These are phyloP conservation scores for Oenanthe javanica DNA, from an alignment of 140 eudicot genomes.

Conservation along the genomic window DNA sequence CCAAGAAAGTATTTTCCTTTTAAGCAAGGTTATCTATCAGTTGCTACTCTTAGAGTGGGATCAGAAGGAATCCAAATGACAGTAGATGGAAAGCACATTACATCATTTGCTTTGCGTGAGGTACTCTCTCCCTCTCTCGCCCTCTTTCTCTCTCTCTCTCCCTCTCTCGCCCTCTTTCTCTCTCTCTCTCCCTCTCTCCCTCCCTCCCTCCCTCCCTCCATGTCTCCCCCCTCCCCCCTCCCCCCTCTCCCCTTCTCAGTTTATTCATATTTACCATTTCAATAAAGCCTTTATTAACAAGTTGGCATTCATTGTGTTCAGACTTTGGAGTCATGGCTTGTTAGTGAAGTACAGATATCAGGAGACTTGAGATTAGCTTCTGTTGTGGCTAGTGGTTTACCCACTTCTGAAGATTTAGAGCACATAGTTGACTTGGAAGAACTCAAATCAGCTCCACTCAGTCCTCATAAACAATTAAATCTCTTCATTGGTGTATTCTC, in stretches of 20 bases:
- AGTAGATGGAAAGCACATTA: slow-evolving; percentile 88
- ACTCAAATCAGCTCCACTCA: slow-evolving; percentile 72
- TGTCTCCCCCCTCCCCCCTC: too few species aligned
- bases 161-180: too few species aligned
- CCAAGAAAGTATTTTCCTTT: slow-evolving; percentile 69
- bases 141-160: too few species aligned
- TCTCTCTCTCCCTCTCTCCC: too few species aligned
- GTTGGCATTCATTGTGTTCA: slow-evolving; percentile 19
- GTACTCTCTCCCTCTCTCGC: slow-evolving; percentile 23
- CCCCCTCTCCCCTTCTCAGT: not conserved
- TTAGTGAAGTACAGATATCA: slow-evolving; percentile 75
- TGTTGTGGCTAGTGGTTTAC: slow-evolving; percentile 90
- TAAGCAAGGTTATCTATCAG: slow-evolving; percentile 78
- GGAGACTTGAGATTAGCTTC: slow-evolving; percentile 82
- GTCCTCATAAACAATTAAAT: slow-evolving; percentile 40
- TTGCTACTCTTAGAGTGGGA: slow-evolving; percentile 92
- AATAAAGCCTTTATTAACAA: not conserved
- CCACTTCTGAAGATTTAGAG: slow-evolving; percentile 91
- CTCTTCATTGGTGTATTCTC: slow-evolving; percentile 88
- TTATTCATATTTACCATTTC: not conserved
- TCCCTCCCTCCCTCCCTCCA: too few species aligned
- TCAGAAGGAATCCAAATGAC: slow-evolving; percentile 97
- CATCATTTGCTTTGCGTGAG: slow-evolving; percentile 84
- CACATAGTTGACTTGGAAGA: slow-evolving; percentile 73
- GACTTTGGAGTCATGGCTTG: slow-evolving; percentile 98